phyloP scores from a whole-genome alignment of 805 yeast genomes.

The Candida coquimbonensis region DNA sequence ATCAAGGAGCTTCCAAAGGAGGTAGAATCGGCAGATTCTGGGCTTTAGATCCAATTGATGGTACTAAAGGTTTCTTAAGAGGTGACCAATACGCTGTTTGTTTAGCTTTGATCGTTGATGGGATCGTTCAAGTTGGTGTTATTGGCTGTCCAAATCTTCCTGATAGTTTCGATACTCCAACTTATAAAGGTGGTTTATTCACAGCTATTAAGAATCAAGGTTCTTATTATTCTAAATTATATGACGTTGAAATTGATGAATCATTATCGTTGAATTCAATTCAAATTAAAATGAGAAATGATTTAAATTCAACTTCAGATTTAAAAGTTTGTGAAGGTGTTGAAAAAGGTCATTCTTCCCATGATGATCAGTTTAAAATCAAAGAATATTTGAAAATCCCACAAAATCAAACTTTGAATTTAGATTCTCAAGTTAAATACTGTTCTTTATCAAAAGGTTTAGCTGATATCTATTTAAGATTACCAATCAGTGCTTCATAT shows the following conservation, averaged over 20 bases:
- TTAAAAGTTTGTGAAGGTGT: constrained; percentile 86
- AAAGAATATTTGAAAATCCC: constrained; percentile 58
- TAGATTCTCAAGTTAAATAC: constrained; percentile 96
- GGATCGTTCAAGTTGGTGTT: constrained; percentile 80
- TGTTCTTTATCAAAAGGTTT: constrained; percentile 86
- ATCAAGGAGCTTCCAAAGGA: constrained; percentile 73
- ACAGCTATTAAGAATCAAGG: constrained; percentile 66
- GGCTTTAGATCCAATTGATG: constrained; percentile 98
- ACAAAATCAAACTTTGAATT: constrained; percentile 53
- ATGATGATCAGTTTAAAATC: constrained; percentile 72
- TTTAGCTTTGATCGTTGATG: constrained; percentile 80
- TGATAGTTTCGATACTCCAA: constrained; percentile 25
- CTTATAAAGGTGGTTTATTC: constrained; percentile 64
- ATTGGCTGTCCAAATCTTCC: constrained; percentile 95
- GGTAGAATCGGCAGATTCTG: constrained; percentile 80
- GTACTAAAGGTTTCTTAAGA: constrained; percentile 92
- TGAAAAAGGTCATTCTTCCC: constrained; percentile 92
- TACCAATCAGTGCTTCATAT: constrained; percentile 71
- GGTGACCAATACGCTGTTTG: constrained; percentile 98
- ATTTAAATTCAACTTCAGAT: constrained; percentile 34
- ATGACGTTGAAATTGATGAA: constrained; percentile 27
- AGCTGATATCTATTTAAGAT: constrained; percentile 85
- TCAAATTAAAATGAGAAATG: constrained; percentile 46
- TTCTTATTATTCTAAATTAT: constrained; percentile 39
- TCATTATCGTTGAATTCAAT: constrained; percentile 25